A percentile compares a stretch with the other conserved stretches of the same genome.
These are phyloP conservation scores for Psilocybe subaeruginosa DNA, from an alignment of 768 basidiomycete genomes.

Conservation along the genomic window DNA sequence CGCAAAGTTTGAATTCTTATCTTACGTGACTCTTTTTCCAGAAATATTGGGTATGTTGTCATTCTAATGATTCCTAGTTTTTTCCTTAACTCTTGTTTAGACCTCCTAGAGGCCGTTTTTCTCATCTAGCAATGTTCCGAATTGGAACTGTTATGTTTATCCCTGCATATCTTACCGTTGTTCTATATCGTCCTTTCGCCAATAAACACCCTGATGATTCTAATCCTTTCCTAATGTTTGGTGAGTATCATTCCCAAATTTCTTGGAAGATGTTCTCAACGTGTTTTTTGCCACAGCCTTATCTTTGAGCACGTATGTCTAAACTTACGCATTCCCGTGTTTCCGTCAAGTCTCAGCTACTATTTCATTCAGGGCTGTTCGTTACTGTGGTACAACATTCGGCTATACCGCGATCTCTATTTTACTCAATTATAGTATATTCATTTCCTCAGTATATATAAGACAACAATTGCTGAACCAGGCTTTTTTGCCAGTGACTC, in stretches of 20 bases:
- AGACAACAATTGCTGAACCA: not conserved
- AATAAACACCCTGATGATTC: constrained; percentile 64
- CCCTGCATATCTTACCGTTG: constrained; percentile 84
- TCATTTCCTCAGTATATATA: not conserved
- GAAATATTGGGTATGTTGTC: constrained; percentile 62
- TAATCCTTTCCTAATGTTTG: constrained; percentile 80
- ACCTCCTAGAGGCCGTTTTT: constrained; percentile 81
- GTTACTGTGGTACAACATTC: constrained; percentile 89
- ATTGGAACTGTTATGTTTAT: constrained; percentile 86
- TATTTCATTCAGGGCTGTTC: constrained; percentile 60
- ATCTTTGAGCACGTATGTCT: constrained; percentile 77
- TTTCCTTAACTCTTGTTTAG: constrained; percentile 34
- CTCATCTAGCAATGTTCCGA: constrained; percentile 89
- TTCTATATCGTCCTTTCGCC: constrained; percentile 74
- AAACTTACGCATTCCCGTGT: not conserved
- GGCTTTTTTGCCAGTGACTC: constrained; percentile 67
- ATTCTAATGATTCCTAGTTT: not conserved
- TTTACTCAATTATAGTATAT: constrained; percentile 79
- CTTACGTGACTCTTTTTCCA: constrained; percentile 20
- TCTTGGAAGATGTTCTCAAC: constrained; percentile 1
- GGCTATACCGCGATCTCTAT: constrained; percentile 91
- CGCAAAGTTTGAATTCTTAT: not conserved
- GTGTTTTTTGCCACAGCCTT: constrained; percentile 47
- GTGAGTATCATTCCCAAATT: constrained; percentile 40
- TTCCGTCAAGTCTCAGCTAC: not conserved